Percentiles rank a stretch among this genome's conserved stretches.
phyloP scores from a whole-genome alignment of 164 flowering plant genomes.

The Berberis vulgaris region DNA sequence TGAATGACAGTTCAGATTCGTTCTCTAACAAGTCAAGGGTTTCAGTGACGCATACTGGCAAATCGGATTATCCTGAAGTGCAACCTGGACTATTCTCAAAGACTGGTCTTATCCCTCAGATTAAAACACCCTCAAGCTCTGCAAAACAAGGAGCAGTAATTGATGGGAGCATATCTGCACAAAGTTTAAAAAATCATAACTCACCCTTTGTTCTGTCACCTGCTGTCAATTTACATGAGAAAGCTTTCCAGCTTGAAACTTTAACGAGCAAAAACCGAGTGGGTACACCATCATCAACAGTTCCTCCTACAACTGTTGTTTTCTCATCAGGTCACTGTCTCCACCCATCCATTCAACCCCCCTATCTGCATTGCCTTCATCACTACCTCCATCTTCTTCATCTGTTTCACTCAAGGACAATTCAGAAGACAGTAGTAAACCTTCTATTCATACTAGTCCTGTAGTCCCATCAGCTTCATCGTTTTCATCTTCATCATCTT shows the following conservation, averaged over 20 bases:
- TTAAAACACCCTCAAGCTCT: conserved; percentile 15
- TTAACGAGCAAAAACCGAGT: conserved; percentile 19
- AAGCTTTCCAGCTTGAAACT: conserved; percentile 11
- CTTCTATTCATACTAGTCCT: too few species aligned
- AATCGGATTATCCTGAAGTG: conserved; percentile 8
- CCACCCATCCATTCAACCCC: conserved; percentile 3
- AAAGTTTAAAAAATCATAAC: conserved; percentile 11
- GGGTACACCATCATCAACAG: conserved; percentile 12
- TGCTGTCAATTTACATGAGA: conserved; percentile 11
- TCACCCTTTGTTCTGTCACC: conserved; percentile 5
- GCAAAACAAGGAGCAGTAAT: conserved; percentile 3
- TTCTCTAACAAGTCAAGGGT: conserved; percentile 16
- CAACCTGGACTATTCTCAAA: conserved; percentile 13
- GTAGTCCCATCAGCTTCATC: neutral
- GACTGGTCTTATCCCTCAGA: conserved; percentile 7
- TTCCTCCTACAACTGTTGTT: conserved; percentile 13
- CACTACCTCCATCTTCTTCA: neutral
- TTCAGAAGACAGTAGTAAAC: too few species aligned
- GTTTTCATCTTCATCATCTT: conserved; percentile 8
- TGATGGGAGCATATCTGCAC: conserved; percentile 10
- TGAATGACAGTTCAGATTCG: conserved; percentile 10
- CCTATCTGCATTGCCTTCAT: conserved; percentile 8
- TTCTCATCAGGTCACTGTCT: neutral
- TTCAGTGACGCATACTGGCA: conserved; percentile 11
- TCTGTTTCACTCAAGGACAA: too few species aligned